Evolutionary conservation across 2,329 filamentous ascomycete genomes (phyloP).

Genomic region (Colletotrichum caudatum): DNA sequence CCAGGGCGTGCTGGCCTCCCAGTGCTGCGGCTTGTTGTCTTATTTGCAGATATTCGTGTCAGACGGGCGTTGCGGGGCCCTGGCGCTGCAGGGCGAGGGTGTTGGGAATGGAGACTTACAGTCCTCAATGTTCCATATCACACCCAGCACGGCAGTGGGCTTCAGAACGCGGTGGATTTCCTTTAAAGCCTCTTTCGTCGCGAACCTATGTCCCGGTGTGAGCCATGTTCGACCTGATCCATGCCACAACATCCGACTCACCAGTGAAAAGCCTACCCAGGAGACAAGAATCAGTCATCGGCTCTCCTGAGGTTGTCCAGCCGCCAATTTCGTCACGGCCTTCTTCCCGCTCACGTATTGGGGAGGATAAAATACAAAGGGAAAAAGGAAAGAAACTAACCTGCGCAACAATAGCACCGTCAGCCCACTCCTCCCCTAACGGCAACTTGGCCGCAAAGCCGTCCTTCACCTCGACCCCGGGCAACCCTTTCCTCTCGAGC

Average conservation of each 20-base stretch:
- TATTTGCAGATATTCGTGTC: conserved; percentile 6
- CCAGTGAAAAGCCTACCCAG: conserved; percentile 67
- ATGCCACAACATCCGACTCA: conserved; percentile 48
- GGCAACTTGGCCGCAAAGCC: conserved; percentile 71
- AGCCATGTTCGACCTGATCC: background rate
- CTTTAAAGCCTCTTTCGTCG: conserved; percentile 69
- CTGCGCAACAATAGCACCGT: conserved; percentile 76
- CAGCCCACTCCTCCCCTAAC: conserved; percentile 68
- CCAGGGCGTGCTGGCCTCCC: conserved; percentile 69
- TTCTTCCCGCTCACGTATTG: background rate
- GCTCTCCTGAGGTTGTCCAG: background rate
- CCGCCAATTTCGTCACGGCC: background rate
- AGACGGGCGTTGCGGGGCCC: conserved; percentile 14
- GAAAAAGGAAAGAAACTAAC: conserved; percentile 51
- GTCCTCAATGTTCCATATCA: conserved; percentile 82
- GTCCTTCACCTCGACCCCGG: conserved; percentile 64
- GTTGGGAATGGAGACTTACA: conserved; percentile 60
- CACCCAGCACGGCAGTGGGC: conserved; percentile 69
- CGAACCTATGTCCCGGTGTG: conserved; percentile 66
- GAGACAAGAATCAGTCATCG: conserved; percentile 33
- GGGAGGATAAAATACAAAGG: conserved; percentile 17
- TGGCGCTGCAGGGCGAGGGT: background rate
- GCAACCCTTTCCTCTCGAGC: conserved; percentile 68
- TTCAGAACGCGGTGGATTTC: conserved; percentile 77
- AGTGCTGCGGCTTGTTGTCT: conserved; percentile 74